Base-by-base conservation (phyloP, 2,329 filamentous ascomycete species). In the Parafenestella ontariensis region DNA sequence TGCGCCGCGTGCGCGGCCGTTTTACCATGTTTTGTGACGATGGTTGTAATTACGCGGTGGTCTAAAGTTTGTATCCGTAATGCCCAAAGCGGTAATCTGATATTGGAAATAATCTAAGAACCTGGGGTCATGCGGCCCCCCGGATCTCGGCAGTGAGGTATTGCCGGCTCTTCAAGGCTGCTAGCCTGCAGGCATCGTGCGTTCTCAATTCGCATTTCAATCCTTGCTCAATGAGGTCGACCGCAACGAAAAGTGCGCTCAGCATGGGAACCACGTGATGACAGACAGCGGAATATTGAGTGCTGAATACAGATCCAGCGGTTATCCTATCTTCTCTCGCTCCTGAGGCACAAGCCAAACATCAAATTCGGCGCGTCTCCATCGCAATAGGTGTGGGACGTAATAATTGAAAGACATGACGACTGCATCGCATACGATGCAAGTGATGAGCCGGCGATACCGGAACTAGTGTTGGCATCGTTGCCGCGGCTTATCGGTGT, bases 11-110 rank as follows among this genome's bases (percentile, higher is more conserved):
- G n/a, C 29, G 42, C 33, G 44, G 21, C 26, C 29, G 34, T 15
- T 52, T 55, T 43, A 49, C 28, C 49, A 46, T 53, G 20, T 33
- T 36, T 44, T 50, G 31, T 52, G 51, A 40, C 39, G 47, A 56
- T 62, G 64, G 46, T 50, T 34, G 47, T 59, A 55, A 59, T 66
- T 61, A 64, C 54, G 54, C 62, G 59, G 58, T 61, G 61, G 68
- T 50, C 52, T 56, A 52, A 54, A 54, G 46, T 46, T 49, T 59
- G 54, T 64, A 39, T 56, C 49, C 20, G 53, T 46, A 43, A 54
- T 51, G 49, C 64, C 62, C 21, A 59, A 62, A 52, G 26, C 20
- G 57, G 56, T 37, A 61, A 50, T 63, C 44, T 61, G 47, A 70
- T 61, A 71, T 70, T 69, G 56, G 26, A 52, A 57, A 47, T 55